A percentile compares a stretch with the other conserved stretches of the same genome.
Evolutionary conservation across 31 red algal genomes (phyloP).

Genomic region (Asparagopsis taxiformis): DNA sequence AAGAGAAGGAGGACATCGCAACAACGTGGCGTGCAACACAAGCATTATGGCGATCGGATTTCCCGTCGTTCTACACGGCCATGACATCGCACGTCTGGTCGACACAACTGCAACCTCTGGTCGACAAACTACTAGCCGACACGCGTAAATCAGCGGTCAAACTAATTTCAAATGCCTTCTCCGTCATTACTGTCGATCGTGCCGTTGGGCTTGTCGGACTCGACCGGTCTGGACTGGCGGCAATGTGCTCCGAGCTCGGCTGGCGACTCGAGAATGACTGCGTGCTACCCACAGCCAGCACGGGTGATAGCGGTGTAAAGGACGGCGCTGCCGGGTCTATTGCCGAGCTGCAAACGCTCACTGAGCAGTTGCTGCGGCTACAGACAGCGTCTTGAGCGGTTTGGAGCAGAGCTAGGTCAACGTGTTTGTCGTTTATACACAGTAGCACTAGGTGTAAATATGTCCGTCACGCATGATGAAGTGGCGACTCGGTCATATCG

Average conservation of each 20-base stretch:
- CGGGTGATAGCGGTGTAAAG: not conserved
- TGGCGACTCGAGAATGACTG: not conserved
- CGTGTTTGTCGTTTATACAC: not conserved
- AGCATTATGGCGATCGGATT: conserved; percentile 14
- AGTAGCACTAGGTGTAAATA: not conserved
- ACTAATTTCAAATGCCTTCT: conserved; percentile 3
- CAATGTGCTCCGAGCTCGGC: not conserved
- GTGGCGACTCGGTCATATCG: no score
- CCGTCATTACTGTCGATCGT: conserved; percentile 4
- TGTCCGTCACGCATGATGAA: no score
- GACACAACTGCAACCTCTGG: conserved; percentile 7
- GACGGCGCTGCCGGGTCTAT: not conserved
- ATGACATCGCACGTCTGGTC: conserved; percentile 11
- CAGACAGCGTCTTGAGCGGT: no score
- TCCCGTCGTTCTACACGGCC: conserved; percentile 17
- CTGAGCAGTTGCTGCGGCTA: not conserved
- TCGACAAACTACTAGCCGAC: conserved; percentile 16
- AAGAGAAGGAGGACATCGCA: conserved; percentile 8
- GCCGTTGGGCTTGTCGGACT: conserved; percentile 12
- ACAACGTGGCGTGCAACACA: conserved; percentile 24
- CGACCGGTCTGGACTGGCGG: not conserved
- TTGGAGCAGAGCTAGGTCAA: no score
- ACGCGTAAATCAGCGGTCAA: conserved; percentile 9
- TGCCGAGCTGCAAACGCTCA: not conserved
- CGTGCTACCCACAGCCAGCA: not conserved